phyloP scores from a whole-genome alignment of 345 rosid genomes.

The Barbarea vulgaris region DNA sequence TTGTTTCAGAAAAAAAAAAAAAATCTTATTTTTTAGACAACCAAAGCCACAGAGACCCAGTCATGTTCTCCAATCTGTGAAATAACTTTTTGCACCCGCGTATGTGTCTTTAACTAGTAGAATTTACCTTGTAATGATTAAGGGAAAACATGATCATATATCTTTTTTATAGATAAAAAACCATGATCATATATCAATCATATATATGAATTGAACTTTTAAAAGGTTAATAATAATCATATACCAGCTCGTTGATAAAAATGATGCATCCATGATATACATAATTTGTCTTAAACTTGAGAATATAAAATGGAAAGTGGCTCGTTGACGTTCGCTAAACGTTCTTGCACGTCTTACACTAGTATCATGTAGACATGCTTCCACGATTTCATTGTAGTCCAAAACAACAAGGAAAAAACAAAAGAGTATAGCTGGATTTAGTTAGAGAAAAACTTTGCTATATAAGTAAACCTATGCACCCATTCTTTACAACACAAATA shows the following conservation, averaged over 20 bases:
- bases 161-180: too few species aligned
- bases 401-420: neutral
- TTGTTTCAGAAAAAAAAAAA: too few species aligned
- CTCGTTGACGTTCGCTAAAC: constrained; percentile 27
- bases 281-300: neutral
- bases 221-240: neutral
- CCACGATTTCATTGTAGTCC: constrained; percentile 2
- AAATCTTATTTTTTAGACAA: too few species aligned
- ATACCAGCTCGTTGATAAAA: neutral
- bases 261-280: constrained; percentile 8
- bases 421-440: neutral
- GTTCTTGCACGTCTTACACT: constrained; percentile 21
- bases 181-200: neutral
- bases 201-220: neutral
- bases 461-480: neutral
- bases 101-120: too few species aligned
- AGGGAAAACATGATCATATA: neutral
- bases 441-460: neutral
- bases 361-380: constrained; percentile 2
- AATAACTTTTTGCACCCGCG: too few species aligned
- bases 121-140: neutral
- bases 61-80: too few species aligned
- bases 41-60: too few species aligned
- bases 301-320: neutral
- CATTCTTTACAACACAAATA: neutral